Conservation (phyloP, 1,284 basidiomycete genomes). For the Ceratobasidium sp. region DNA sequence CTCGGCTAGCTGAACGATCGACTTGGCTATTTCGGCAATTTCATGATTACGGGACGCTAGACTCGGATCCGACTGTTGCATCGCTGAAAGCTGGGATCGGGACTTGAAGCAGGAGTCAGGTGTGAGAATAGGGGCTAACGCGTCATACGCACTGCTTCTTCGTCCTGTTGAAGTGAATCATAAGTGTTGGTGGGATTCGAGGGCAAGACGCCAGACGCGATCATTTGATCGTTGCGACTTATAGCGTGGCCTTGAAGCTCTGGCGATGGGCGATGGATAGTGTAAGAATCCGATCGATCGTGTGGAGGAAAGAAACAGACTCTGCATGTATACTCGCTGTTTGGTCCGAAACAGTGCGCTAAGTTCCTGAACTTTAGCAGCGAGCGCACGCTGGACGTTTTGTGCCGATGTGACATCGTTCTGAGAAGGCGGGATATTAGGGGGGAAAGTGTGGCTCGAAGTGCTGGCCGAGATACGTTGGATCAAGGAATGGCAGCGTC, state of each 20-base stretch:
- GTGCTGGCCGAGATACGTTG: slow-evolving; percentile 69
- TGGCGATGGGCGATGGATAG: slow-evolving; percentile 49
- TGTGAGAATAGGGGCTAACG: slow-evolving; percentile 4
- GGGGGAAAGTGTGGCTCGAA: slow-evolving; percentile 56
- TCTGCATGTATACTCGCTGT: slow-evolving; percentile 96
- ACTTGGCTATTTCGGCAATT: slow-evolving; percentile 89
- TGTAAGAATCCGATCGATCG: slow-evolving; percentile 32
- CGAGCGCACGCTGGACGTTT: slow-evolving; percentile 97
- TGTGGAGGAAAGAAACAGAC: slow-evolving; percentile 62
- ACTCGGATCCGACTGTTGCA: slow-evolving; percentile 55
- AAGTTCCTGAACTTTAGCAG: slow-evolving; percentile 92
- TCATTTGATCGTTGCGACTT: slow-evolving; percentile 89
- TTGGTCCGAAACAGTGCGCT: slow-evolving; percentile 96
- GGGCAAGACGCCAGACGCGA: slow-evolving; percentile 79
- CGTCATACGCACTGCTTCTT: slow-evolving; percentile 62
- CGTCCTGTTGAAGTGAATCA: slow-evolving; percentile 84
- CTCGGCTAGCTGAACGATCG: slow-evolving; percentile 89
- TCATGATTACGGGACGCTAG: slow-evolving; percentile 77
- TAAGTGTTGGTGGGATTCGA: slow-evolving; percentile 80
- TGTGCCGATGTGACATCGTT: slow-evolving; percentile 78
- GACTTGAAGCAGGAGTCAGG: slow-evolving; percentile 44
- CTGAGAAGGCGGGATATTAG: slow-evolving; percentile 45
- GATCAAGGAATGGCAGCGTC: slow-evolving; percentile 80
- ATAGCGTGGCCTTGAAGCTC: slow-evolving; percentile 93
- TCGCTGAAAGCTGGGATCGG: slow-evolving; percentile 48